Base-by-base conservation (phyloP, 1,284 basidiomycete genomes). In the Trichosporon sp. region DNA sequence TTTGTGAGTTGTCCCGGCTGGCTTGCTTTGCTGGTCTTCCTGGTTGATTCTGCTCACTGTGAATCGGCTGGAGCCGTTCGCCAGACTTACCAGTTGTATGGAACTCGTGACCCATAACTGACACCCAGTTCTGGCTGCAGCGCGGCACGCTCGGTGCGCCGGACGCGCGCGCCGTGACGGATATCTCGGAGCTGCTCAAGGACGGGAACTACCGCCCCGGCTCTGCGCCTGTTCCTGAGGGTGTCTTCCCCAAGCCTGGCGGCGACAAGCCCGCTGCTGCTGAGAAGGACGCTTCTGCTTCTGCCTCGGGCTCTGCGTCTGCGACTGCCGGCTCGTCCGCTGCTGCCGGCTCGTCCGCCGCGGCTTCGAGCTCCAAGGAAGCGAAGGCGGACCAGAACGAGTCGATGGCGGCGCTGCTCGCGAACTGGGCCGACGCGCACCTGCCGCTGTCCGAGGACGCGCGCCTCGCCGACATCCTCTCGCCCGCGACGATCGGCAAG, bases 41-140 rank as follows among this genome's bases (percentile, higher is more conserved):
- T n/a, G n/a, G n/a, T n/a, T n/a, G n/a, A n/a, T n/a, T n/a, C n/a
- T n/a, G n/a, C n/a, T n/a, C n/a, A n/a, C n/a, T n/a, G n/a, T n/a
- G n/a, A n/a, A n/a, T n/a, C n/a, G n/a, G n/a, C n/a, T n/a, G n/a
- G n/a, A n/a, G n/a, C n/a, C n/a, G n/a, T n/a, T n/a, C n/a, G n/a
- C n/a, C n/a, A n/a, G n/a, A n/a, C n/a, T n/a, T n/a, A n/a, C 34
- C 34, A 34, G 34, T 12, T 34, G 12, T 34, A 34, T 12, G 34
- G 34, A 6, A 34, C 34, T 12, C 6, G 5, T 34, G 5, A 34
- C 34, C 34, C n/a, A 9, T 6, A n/a, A 29, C 62, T 71, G 35
- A 71, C 62, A 35, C 23, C 0, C 67, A 83, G 82, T 83, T 79
- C 77, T 83, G 81, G 81, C 80, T 83, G 68, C 81, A 83, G 70